Evolutionary conservation across 2,329 filamentous ascomycete genomes (phyloP), one percentile per base, ranked within the genome.

Genomic region (Tricladium varicosporioides): DNA sequence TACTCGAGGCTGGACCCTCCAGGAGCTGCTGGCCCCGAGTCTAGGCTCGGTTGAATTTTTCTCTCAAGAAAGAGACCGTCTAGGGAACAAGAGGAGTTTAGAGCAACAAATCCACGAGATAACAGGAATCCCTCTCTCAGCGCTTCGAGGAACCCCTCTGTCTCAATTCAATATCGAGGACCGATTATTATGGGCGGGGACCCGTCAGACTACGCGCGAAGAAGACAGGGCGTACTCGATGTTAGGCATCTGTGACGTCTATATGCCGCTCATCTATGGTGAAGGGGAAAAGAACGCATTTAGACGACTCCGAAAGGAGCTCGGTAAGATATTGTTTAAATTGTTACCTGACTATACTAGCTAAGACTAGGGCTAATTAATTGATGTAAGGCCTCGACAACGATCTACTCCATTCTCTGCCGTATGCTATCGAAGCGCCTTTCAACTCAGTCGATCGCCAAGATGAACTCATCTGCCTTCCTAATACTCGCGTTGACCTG

Each of bases 201-300:
- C 64, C 2, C 67, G 75, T 0, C 31, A 63, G 1, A 75, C 75
- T 0, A 71, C 66, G 0, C 60, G 71, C 5, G 15, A 54, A 0
- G 76, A 79, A 52, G 76, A 78, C 48, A 68, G 69, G 18, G 75
- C 75, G 0, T 79, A 79, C 42, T 76, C 70, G 14, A 62, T 79
- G 0, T 57, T 79, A 4, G 76, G 76, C 0, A 67, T 79, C 0
- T 78, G 78, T 32, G 67, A 66, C 1, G 67, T 79, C 31, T 72
- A 74, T 27, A 76, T 27, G 4, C 22, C 22, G 3, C 22, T 27
- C 22, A 3, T 27, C 22, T 27, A 27, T 27, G 7, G 22, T 1
- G 72, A 75, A 45, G 71, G 71, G 0, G 1, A 13, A 0, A 15
- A 56, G 15, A 67, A 65, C 0, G 70, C 74, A 0, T 74, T 74